These are phyloP conservation scores for Apiospora saccharicola DNA, from an alignment of 2,329 filamentous ascomycete species.

Conservation along the genomic window DNA sequence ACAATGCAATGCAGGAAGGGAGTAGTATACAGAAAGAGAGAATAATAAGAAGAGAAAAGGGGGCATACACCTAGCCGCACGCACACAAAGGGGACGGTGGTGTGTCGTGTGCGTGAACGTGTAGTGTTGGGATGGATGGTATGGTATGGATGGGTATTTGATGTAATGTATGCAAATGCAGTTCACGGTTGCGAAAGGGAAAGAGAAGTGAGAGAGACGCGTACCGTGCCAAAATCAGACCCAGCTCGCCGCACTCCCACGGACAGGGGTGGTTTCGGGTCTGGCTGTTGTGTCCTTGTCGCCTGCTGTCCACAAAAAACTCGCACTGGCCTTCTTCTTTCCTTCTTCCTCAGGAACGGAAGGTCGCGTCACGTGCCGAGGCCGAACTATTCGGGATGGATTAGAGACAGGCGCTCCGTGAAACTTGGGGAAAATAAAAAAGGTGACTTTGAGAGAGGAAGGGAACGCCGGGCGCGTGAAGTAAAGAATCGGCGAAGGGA, in stretches of 20 bases:
- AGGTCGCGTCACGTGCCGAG: constrained; percentile 9
- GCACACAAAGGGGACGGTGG: constrained; percentile 1
- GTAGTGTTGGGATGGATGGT: constrained; percentile 11
- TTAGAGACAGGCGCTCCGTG: constrained; percentile 3
- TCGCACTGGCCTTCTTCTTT: constrained; percentile 19
- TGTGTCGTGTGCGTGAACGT: constrained; percentile 20
- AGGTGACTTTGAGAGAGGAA: constrained; percentile 1
- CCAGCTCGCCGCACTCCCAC: constrained; percentile 15
- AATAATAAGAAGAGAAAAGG: background rate
- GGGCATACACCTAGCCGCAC: background rate
- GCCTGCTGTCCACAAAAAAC: constrained; percentile 9
- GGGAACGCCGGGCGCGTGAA: constrained; percentile 16
- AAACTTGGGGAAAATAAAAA: background rate
- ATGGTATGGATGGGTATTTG: background rate
- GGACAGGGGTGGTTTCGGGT: constrained; percentile 18
- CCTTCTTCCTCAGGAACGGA: background rate
- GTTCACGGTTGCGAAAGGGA: constrained; percentile 20
- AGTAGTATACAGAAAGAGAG: constrained; percentile 8
- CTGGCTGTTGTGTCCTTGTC: constrained; percentile 20
- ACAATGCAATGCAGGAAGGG: background rate
- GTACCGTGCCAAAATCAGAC: constrained; percentile 28
- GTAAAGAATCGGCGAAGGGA: constrained; percentile 16
- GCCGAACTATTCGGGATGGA: constrained; percentile 8
- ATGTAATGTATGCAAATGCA: constrained; percentile 16
- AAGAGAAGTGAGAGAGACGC: constrained; percentile 26